A percentile compares a stretch with the other conserved stretches of the same genome.
Conservation (phyloP, 352 stramenopile genomes). For the Thalassiosira mediterranea region DNA sequence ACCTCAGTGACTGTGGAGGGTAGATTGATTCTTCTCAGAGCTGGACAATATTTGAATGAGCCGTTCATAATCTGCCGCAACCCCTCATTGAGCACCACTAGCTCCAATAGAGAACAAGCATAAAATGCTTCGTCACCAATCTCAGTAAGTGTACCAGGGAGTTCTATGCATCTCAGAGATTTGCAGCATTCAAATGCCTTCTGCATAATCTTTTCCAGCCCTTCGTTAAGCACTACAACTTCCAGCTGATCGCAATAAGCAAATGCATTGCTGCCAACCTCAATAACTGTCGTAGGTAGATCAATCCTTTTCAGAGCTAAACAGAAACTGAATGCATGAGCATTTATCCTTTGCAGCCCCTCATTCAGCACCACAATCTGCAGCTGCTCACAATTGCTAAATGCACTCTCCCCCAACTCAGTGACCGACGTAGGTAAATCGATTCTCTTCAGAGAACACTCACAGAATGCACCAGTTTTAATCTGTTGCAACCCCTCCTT, state of each 20-base stretch:
- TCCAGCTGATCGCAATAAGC: not conserved
- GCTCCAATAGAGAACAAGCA: not conserved
- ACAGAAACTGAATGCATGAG: not conserved
- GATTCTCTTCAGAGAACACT: not conserved
- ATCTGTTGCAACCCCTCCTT: not conserved
- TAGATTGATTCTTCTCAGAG: not conserved
- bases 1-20: not conserved
- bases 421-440: not conserved
- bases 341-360: not conserved
- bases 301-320: not conserved
- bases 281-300: not conserved
- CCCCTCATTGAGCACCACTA: not conserved
- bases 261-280: constrained; percentile 3
- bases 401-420: not conserved
- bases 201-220: not conserved
- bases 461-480: not conserved
- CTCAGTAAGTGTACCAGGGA: not conserved
- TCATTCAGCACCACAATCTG: not conserved
- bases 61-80: constrained; percentile 2
- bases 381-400: not conserved
- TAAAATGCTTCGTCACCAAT: not conserved
- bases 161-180: not conserved
- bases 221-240: not conserved
- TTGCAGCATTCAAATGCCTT: not conserved
- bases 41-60: not conserved